A percentile compares a stretch with the other conserved stretches of the same genome.
Conservation (phyloP, 2,329 filamentous ascomycete genomes). For the Trichoderma atroviride region DNA sequence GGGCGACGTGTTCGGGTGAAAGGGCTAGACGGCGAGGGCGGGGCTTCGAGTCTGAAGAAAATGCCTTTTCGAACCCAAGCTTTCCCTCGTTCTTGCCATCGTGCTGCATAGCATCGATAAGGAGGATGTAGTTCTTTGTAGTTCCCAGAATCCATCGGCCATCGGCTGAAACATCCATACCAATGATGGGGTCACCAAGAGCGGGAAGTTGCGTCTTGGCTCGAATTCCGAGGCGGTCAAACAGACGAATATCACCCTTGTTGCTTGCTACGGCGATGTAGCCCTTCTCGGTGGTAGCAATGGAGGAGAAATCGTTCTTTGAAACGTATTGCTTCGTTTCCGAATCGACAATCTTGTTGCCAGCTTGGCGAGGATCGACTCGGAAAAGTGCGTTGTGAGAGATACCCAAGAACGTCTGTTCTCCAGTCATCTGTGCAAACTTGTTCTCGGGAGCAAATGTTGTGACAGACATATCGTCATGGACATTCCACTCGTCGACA, state of each 20-base stretch:
- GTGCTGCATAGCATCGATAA: constrained; percentile 90
- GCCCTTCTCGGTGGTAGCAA: constrained; percentile 93
- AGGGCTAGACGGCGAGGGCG: constrained; percentile 88
- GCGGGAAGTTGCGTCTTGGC: constrained; percentile 97
- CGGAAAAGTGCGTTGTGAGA: constrained; percentile 92
- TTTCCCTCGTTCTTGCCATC: constrained; percentile 95
- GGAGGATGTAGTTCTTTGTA: constrained; percentile 88
- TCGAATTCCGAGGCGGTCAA: constrained; percentile 93
- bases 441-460: constrained; percentile 96
- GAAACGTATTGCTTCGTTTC: constrained; percentile 94
- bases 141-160: constrained; percentile 95
- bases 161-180: constrained; percentile 92
- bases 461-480: constrained; percentile 91
- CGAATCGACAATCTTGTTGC: constrained; percentile 88
- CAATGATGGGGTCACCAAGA: constrained; percentile 90
- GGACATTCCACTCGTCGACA: constrained; percentile 97
- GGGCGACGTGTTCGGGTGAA: constrained; percentile 88
- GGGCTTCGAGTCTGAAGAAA: constrained; percentile 90
- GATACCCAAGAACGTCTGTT: constrained; percentile 92
- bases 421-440: constrained; percentile 94
- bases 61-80: constrained; percentile 93
- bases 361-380: constrained; percentile 85
- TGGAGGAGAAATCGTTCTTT: constrained; percentile 95
- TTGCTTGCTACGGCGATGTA: constrained; percentile 96
- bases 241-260: constrained; percentile 96